Base-by-base conservation (phyloP, 768 basidiomycete species). In the Pleurotus platypus region DNA sequence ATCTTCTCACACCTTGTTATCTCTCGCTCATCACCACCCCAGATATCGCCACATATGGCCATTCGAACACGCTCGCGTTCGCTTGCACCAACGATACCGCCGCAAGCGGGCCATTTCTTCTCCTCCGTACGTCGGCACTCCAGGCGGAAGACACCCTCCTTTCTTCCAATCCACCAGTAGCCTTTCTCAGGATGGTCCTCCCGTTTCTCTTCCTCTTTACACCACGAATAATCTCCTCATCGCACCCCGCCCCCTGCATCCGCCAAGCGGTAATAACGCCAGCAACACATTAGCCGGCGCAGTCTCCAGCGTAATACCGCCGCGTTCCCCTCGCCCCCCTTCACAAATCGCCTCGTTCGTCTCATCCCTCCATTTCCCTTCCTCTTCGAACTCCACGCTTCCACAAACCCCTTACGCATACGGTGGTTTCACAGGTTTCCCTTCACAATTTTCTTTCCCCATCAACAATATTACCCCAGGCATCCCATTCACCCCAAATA, bases 21-120 rank as follows among this genome's bases (percentile, higher is more conserved):
- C 26, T 48, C 47, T 30, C 22, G 15, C 13, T 55, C 2, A 8
- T 24, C 9, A 50, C 56, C 18, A 26, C 22, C 38, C 40, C 60
- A 94, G 93, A 60, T 98, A 97, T 73, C 87, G 89, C 58, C 90
- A 98, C 68, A 97, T 98, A 57, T 98, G 94, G 92, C 96, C 96
- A 0, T 98, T 94, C 61, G 94, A 96, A 66, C 93, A 95, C 65
- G 89, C 95, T 18, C 87, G 96, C 39, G 94, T 98, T 3, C 80
- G 87, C 47, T 75, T 98, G 53, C 75, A 79, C 56, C 67, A 54
- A n/a, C 51, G 51, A 40, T 54, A 54, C 39, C 51, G 51, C 51
- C 37, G 54, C 38, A 56, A 55, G 47, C 56, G 57, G 22, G 27
- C 58, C 18, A 40, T 53, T 50, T 35, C 47, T 48, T 48, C 45